Conservation (phyloP, 2,329 filamentous ascomycete species). For the Verticillium isaacii region DNA sequence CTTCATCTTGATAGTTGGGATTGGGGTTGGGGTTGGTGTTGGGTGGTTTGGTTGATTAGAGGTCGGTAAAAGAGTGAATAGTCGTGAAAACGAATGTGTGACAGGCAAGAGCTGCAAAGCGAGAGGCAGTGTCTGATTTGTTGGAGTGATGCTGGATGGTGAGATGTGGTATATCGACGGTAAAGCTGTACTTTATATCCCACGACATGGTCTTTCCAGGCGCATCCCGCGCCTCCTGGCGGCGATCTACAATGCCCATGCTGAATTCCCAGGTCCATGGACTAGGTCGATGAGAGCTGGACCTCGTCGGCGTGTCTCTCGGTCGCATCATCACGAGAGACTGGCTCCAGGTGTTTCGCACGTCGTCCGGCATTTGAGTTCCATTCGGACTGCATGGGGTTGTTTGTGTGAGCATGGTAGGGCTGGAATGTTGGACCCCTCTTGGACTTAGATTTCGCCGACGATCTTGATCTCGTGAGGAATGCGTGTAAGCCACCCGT, state of each 20-base stretch:
- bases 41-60: background rate
- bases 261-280: background rate
- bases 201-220: background rate
- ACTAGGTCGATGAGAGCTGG: background rate
- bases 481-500: background rate
- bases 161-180: background rate
- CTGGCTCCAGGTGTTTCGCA: background rate
- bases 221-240: too few species aligned
- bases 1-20: background rate
- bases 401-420: background rate
- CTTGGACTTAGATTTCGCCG: background rate
- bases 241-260: background rate
- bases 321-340: background rate
- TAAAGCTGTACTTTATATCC: background rate
- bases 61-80: background rate
- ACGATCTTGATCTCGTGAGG: background rate
- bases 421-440: background rate
- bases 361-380: background rate
- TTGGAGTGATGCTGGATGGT: background rate
- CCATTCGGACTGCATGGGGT: background rate
- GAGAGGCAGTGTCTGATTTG: background rate
- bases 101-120: background rate
- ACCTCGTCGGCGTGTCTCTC: background rate
- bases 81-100: background rate
- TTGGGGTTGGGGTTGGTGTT: background rate